A percentile compares a stretch with the other conserved stretches of the same genome.
Evolutionary conservation across 139 green algal species (phyloP).

Genomic region (Micromonas pusilla): DNA sequence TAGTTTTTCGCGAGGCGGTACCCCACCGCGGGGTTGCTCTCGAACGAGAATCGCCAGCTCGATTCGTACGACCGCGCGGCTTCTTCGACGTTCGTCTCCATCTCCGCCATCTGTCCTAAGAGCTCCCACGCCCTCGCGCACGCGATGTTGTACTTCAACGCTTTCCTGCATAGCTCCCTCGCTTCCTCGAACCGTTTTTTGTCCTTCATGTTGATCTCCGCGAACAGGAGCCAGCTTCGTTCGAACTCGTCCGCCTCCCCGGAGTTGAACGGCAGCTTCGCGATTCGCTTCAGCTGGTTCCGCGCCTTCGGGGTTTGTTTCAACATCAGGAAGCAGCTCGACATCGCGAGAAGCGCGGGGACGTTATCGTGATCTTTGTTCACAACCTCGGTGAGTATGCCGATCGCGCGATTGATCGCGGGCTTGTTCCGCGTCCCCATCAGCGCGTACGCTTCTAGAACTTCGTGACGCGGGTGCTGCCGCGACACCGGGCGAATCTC

Average conservation of each 20-base stretch:
- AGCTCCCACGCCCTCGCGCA: constrained; percentile 60
- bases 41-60: constrained; percentile 56
- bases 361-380: constrained; percentile 53
- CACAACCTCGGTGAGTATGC: constrained; percentile 41
- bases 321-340: constrained; percentile 33
- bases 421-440: constrained; percentile 50
- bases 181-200: constrained; percentile 61
- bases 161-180: constrained; percentile 67
- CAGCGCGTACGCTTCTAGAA: constrained; percentile 50
- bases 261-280: constrained; percentile 65
- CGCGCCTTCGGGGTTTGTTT: constrained; percentile 69
- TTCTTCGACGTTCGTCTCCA: constrained; percentile 68
- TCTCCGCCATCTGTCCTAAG: constrained; percentile 64
- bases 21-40: constrained; percentile 46
- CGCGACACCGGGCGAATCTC: neutral
- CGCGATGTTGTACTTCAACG: constrained; percentile 74
- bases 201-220: constrained; percentile 67
- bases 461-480: neutral
- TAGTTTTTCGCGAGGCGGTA: constrained; percentile 79
- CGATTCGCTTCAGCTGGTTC: constrained; percentile 57
- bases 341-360: constrained; percentile 64
- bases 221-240: constrained; percentile 64
- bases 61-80: constrained; percentile 67
- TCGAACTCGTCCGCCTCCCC: constrained; percentile 69
- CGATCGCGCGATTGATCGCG: constrained; percentile 46